Evolutionary conservation across 768 basidiomycete genomes (phyloP).

Genomic region (Clavaria fumosa): DNA sequence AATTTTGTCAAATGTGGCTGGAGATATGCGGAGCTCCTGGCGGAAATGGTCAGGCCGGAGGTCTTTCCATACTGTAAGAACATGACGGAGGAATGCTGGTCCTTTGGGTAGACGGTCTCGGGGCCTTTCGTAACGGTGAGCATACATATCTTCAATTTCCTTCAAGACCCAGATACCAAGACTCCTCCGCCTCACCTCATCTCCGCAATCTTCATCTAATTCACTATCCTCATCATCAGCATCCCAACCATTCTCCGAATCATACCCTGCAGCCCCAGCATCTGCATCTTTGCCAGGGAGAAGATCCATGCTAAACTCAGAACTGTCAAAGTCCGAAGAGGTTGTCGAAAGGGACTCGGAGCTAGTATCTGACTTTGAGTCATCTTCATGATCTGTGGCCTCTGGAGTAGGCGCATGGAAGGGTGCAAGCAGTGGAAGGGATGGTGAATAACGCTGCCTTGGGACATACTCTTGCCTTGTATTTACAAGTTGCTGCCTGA

Average conservation of each 20-base stretch:
- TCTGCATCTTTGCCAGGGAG: too few species aligned
- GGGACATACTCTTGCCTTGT: too few species aligned
- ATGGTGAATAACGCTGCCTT: too few species aligned
- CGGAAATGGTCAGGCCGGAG: slow-evolving; percentile 17
- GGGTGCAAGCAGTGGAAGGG: too few species aligned
- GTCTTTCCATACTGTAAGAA: slow-evolving; percentile 13
- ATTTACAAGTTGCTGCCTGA: too few species aligned
- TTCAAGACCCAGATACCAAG: slow-evolving; percentile 6
- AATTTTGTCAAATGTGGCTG: slow-evolving; percentile 21
- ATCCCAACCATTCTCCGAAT: not conserved
- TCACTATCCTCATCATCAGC: not conserved
- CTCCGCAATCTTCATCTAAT: not conserved
- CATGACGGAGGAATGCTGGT: slow-evolving; percentile 9
- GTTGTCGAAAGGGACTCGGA: too few species aligned
- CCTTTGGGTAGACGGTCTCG: slow-evolving; percentile 9
- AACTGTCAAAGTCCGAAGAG: too few species aligned
- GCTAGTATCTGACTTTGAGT: too few species aligned
- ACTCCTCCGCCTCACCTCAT: not conserved
- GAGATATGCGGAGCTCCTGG: slow-evolving; percentile 16
- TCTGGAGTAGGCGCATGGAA: too few species aligned
- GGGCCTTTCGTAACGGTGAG: slow-evolving; percentile 9
- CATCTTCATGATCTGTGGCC: too few species aligned
- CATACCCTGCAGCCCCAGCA: not conserved
- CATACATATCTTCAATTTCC: slow-evolving; percentile 10
- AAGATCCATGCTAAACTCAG: too few species aligned